Percentiles rank a stretch among this genome's conserved stretches.
Evolutionary conservation across 106 monocot genomes (phyloP).

Genomic region (Allium cepa): DNA sequence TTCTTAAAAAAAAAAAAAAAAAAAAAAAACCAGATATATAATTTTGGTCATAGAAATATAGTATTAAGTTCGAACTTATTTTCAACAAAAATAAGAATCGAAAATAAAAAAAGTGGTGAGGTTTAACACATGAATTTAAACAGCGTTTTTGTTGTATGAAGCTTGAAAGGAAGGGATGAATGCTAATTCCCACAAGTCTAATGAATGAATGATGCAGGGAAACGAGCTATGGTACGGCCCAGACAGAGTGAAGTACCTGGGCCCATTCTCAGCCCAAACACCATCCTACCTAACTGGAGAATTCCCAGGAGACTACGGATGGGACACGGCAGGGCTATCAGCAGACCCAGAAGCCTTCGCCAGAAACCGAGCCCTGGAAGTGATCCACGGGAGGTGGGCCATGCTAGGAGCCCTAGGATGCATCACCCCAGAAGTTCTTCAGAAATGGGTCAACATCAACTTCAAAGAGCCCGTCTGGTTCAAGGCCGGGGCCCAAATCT

Average conservation of each 20-base stretch:
- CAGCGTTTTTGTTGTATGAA: no score
- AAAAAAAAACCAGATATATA: no score
- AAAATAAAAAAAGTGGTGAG: no score
- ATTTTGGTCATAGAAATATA: no score
- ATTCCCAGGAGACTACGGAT: constrained; percentile 97
- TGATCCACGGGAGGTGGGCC: constrained; percentile 90
- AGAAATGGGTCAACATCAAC: constrained; percentile 78
- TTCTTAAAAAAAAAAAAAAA: no score
- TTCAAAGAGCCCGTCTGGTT: constrained; percentile 99
- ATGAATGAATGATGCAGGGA: constrained; percentile 19
- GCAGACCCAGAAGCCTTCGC: constrained; percentile 98
- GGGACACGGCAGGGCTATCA: constrained; percentile 98
- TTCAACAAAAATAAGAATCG: no score
- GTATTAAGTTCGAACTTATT: no score
- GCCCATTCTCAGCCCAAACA: constrained; percentile 94
- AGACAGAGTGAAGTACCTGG: constrained; percentile 88
- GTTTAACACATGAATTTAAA: no score
- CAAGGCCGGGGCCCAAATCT: constrained; percentile 97
- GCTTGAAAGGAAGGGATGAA: no score
- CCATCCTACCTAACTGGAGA: constrained; percentile 94
- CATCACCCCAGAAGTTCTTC: constrained; percentile 94
- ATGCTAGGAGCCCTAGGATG: constrained; percentile 94
- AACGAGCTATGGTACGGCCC: constrained; percentile 92
- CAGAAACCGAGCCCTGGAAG: constrained; percentile 88
- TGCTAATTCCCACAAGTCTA: not conserved